Conservation (phyloP, 1,284 basidiomycete species). For the Apiotrichum gracile region DNA sequence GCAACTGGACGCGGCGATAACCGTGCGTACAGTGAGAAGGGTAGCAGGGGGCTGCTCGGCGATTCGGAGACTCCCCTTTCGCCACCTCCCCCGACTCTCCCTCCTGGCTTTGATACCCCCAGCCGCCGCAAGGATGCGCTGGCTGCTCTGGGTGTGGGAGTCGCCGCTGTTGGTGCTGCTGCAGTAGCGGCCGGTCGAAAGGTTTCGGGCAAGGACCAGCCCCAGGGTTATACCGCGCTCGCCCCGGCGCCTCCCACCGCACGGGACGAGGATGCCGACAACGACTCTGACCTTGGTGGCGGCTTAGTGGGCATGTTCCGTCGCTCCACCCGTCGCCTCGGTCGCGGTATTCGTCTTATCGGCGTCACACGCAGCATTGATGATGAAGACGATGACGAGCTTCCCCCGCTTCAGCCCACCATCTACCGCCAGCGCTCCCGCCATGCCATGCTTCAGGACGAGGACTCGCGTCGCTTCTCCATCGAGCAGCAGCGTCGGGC, state of each 20-base stretch:
- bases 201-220: not conserved
- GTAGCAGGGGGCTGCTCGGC: not conserved
- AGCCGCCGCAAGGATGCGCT: not conserved
- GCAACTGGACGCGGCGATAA: not conserved
- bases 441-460: slow-evolving; percentile 36
- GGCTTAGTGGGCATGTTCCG: slow-evolving; percentile 9
- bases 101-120: not conserved
- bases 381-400: slow-evolving; percentile 1
- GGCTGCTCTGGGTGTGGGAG: not conserved
- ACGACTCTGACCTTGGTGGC: not conserved
- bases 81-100: not conserved
- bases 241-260: not conserved
- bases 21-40: slow-evolving; percentile 1
- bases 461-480: slow-evolving; percentile 27
- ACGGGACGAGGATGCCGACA: not conserved
- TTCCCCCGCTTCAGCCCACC: not conserved
- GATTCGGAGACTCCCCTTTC: not conserved
- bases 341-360: slow-evolving; percentile 31
- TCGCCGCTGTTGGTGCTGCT: not conserved
- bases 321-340: slow-evolving; percentile 21
- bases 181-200: not conserved
- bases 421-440: slow-evolving; percentile 2
- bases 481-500: not conserved
- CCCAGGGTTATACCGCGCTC: slow-evolving; percentile 1
- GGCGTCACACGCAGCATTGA: slow-evolving; percentile 10